Evolutionary conservation across 805 yeast species (phyloP).

Genomic region (Tetrapisispora phaffii): DNA sequence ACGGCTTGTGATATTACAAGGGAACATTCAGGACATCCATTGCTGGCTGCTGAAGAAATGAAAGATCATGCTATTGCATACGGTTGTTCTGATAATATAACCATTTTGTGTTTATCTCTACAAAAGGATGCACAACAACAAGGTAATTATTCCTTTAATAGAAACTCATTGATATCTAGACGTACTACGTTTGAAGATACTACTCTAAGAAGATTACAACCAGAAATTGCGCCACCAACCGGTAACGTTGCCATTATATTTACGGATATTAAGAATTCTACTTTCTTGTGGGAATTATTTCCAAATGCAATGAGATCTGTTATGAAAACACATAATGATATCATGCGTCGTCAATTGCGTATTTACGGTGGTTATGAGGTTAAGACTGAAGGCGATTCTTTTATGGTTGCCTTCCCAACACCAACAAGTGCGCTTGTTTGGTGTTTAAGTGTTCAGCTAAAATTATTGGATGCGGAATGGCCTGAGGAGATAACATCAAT

Average conservation of each 20-base stretch:
- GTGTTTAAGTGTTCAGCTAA: constrained; percentile 90
- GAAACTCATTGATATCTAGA: constrained; percentile 35
- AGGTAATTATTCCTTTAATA: constrained; percentile 26
- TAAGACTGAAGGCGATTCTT: constrained; percentile 98
- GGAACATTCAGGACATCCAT: constrained; percentile 71
- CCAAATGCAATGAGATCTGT: constrained; percentile 96
- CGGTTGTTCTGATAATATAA: constrained; percentile 70
- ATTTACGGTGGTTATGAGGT: constrained; percentile 97
- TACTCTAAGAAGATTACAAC: constrained; percentile 68
- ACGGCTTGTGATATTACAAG: constrained; percentile 86
- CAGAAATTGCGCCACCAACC: constrained; percentile 88
- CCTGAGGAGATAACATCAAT: constrained; percentile 82
- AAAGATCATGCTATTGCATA: constrained; percentile 92
- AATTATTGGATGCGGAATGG: constrained; percentile 81
- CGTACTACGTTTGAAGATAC: constrained; percentile 64
- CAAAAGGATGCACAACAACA: constrained; percentile 38
- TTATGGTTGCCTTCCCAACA: constrained; percentile 93
- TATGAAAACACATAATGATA: constrained; percentile 82
- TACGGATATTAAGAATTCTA: constrained; percentile 93
- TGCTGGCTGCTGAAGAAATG: constrained; percentile 83
- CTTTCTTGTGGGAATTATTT: constrained; percentile 83
- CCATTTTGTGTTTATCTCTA: constrained; percentile 70
- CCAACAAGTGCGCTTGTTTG: constrained; percentile 84
- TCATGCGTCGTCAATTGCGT: constrained; percentile 88
- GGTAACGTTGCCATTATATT: constrained; percentile 93